Base-by-base conservation (phyloP, 805 yeast species). In the Kurtzmaniella cleridarum region DNA sequence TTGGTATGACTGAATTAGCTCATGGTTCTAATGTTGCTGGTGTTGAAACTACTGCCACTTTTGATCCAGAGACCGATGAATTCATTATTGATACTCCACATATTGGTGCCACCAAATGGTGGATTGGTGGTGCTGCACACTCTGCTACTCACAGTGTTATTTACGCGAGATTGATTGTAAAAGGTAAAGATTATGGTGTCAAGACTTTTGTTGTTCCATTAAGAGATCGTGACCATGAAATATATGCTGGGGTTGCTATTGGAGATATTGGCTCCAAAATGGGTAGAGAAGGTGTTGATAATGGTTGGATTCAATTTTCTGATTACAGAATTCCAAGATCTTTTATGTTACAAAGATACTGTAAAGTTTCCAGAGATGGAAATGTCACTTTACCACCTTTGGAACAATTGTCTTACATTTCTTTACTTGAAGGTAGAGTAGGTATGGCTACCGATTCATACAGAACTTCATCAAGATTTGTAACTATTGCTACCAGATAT, bases 71-170 rank as follows among this genome's bases (percentile, higher is more conserved):
- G 13, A 73, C 72, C 23, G 86, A 87, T 51, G 79, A 79, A 46
- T 85, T 90, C 55, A 57, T 75, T 40, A 79, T 90, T 53, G 76
- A 86, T 57, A 90, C 97, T 10, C 97, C 97, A 1, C 85, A 89
- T 55, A 60, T 85, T 40, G 90, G 95, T 28, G 96, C 97, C 32
- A 89, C 96, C 18, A 90, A 90, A 60, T 90, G 97, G 96, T 90
- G 97, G 97, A 90, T 90, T 53, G 97, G 97, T 35, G 97, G 97
- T 51, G 96, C 96, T 31, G 96, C 96, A 9, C 95, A 87, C 61
- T 81, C 95, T 15, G 87, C 96, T 5, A 87, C 90, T 23, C 96
- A 90, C 64, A 71, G 87, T 17, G 78, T 81, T n/a, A 84, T 79
- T 18, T 90, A 81, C 59, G 96, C 96, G 3, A 73, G 97, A 44